Evolutionary conservation across 2,329 filamentous ascomycete genomes (phyloP), one percentile per base, ranked within the genome.

Genomic region (Mollisiaceae sp.): DNA sequence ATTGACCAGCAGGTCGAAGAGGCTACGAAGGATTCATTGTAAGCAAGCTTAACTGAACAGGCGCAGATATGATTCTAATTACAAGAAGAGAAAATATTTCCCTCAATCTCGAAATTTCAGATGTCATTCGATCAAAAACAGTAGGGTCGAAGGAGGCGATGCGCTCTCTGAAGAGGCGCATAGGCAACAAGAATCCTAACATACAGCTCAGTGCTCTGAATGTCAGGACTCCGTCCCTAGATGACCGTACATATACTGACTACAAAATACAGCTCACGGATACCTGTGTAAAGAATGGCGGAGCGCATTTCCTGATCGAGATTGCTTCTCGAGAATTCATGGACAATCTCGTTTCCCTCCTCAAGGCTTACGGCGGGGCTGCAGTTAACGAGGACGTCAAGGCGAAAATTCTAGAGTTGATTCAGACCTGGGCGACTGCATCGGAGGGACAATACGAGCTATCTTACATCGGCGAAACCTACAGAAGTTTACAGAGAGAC

Each of bases 281-380:
- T 81, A 98, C 95, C 0, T 99, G 95, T 77, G 93, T 98, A 67
- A 99, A 99, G 82, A 99, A 99, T 82, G 95, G 95, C 66, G 95
- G 95, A 72, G 87, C 91, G 45, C 95, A 99, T 79, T 99, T 99
- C 79, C 89, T 99, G 59, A 86, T 89, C 71, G 95, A 99, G 81
- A 95, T 99, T 72, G 94, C 95, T 47, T 97, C 94, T 20, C 89
- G 94, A 69, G 95, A 99, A 81, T 99, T 98, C 76, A 96, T 99
- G 91, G 95, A 99, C 80, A 97, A 97, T 77, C 81, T 99, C 60
- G 90, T 92, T 20, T 97, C 94, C 39, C 84, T 99, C 18, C 85
- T 99, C 38, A 94, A 94, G 76, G 91, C 91, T 20, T 89, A 91
- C 59, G 91, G 92, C 2, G 79, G 80, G 20, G 88, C 86, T 41